Evolutionary conservation across 805 yeast species (phyloP).

Genomic region (Candida ipomoeae): DNA sequence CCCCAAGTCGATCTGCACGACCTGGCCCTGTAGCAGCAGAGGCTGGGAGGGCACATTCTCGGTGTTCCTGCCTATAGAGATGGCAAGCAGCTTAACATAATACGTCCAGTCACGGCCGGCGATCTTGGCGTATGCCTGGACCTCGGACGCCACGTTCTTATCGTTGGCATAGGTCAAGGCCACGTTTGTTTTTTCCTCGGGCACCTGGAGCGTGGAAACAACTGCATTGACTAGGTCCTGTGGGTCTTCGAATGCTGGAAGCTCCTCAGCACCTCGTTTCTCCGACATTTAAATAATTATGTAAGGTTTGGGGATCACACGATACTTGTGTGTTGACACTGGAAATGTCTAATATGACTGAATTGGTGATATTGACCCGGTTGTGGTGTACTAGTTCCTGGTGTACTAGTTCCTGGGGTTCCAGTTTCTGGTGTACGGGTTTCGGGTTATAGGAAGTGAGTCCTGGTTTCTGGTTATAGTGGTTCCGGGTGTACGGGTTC

Average conservation of each 20-base stretch:
- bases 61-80: conserved; percentile 86
- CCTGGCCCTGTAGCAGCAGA: conserved; percentile 18
- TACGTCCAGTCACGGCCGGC: conserved; percentile 94
- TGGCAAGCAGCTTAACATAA: conserved; percentile 73
- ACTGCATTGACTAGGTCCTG: conserved; percentile 69
- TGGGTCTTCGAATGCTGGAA: conserved; percentile 51
- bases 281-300: neutral
- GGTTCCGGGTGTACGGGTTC: no score
- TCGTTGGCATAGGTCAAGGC: conserved; percentile 71
- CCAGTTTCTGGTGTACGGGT: no score
- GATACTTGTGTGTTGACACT: no score
- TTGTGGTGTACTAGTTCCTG: no score
- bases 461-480: no score
- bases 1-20: conserved; percentile 85
- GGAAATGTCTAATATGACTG: no score
- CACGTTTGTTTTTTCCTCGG: conserved; percentile 73
- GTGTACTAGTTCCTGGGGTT: no score
- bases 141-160: conserved; percentile 63
- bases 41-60: conserved; percentile 24
- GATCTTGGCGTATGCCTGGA: conserved; percentile 96
- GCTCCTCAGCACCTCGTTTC: conserved; percentile 14
- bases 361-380: no score
- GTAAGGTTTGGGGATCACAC: neutral
- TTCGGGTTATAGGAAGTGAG: no score
- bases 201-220: conserved; percentile 62